These are phyloP conservation scores for Rhododendron henanense DNA, from an alignment of 148 eudicot species.

Conservation along the genomic window DNA sequence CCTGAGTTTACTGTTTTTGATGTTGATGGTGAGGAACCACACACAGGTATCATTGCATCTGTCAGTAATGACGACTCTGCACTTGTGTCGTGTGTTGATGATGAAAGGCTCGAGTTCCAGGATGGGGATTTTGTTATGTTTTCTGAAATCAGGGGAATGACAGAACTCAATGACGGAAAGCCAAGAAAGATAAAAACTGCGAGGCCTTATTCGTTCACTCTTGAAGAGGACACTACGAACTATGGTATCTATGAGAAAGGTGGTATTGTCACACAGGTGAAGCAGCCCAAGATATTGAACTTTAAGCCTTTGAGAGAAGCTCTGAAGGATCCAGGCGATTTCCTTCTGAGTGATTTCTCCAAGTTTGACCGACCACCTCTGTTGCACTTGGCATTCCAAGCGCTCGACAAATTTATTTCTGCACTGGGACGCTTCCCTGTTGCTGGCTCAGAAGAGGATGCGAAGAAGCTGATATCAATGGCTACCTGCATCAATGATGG, in stretches of 20 bases:
- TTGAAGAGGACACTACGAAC: slow-evolving; percentile 65
- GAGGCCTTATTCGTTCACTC: slow-evolving; percentile 64
- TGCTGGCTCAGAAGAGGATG: slow-evolving; percentile 78
- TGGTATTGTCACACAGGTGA: slow-evolving; percentile 70
- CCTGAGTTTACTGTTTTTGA: slow-evolving; percentile 66
- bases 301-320: slow-evolving; percentile 67
- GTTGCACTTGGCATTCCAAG: slow-evolving; percentile 72
- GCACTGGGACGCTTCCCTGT: slow-evolving; percentile 51
- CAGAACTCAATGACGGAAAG: slow-evolving; percentile 67
- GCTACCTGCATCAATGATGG: slow-evolving; percentile 40
- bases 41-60: slow-evolving; percentile 72
- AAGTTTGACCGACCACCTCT: slow-evolving; percentile 72
- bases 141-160: slow-evolving; percentile 69
- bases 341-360: slow-evolving; percentile 66
- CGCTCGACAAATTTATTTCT: slow-evolving; percentile 53
- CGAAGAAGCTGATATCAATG: slow-evolving; percentile 57
- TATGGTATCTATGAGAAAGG: slow-evolving; percentile 58
- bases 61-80: slow-evolving; percentile 67
- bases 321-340: slow-evolving; percentile 66
- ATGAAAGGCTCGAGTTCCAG: slow-evolving; percentile 75
- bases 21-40: slow-evolving; percentile 84
- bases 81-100: slow-evolving; percentile 71
- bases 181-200: slow-evolving; percentile 59
- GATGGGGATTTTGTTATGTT: slow-evolving; percentile 73
- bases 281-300: slow-evolving; percentile 56